Evolutionary conservation across 371 early-diverging fungal species (phyloP).

Genomic region (Mucor sp.): DNA sequence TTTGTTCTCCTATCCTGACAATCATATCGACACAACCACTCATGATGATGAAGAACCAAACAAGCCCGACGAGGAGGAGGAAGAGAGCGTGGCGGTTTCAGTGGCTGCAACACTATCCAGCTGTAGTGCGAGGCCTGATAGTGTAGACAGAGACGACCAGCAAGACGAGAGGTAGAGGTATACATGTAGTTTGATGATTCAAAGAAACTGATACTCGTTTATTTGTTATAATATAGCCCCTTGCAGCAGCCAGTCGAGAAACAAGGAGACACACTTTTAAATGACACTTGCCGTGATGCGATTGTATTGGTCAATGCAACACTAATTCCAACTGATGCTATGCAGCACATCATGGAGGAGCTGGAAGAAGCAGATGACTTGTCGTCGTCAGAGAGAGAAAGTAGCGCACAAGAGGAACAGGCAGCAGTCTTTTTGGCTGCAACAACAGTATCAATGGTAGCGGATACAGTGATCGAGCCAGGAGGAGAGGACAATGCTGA

Average conservation of each 20-base stretch:
- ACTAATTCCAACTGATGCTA: background rate
- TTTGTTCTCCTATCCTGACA: background rate
- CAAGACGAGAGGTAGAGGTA: no score
- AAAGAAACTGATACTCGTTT: no score
- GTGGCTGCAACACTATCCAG: background rate
- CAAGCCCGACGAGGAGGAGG: no score
- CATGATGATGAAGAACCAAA: background rate
- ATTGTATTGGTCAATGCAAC: background rate
- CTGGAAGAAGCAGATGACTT: background rate
- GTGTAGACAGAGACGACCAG: background rate
- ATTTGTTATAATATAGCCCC: background rate
- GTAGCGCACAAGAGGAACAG: background rate
- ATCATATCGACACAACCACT: background rate
- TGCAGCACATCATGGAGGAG: background rate
- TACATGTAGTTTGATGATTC: background rate
- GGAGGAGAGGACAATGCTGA: no score
- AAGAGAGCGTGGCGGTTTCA: no score
- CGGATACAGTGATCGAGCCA: no score
- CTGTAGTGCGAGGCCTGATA: no score
- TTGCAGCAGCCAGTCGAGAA: background rate
- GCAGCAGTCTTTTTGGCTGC: background rate
- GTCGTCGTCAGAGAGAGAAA: background rate
- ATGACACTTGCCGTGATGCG: background rate
- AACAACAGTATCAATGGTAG: background rate
- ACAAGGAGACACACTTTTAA: constrained; percentile 2